Conservation (phyloP, 768 basidiomycete genomes). For the Tylopilus vinaceipallidus region DNA sequence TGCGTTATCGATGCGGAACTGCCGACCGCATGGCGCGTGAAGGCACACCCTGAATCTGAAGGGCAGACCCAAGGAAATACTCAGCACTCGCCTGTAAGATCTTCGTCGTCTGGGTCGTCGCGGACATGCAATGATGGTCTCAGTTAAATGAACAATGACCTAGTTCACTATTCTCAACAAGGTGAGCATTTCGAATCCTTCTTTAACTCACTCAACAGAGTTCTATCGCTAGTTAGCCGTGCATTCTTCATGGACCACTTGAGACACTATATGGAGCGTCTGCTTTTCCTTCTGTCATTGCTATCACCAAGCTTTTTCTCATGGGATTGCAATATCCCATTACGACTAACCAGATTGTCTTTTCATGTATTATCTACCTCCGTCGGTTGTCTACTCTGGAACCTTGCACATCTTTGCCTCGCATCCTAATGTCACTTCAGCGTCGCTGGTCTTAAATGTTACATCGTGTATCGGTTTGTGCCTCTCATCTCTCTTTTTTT, state of each 20-base stretch:
- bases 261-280: conserved; percentile 1
- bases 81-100: conserved; percentile 5
- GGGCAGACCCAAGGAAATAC: background rate
- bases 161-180: conserved; percentile 1
- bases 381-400: background rate
- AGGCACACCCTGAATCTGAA: conserved; percentile 1
- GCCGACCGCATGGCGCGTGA: conserved; percentile 9
- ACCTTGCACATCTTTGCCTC: background rate
- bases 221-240: background rate
- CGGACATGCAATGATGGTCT: conserved; percentile 16
- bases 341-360: background rate
- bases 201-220: background rate
- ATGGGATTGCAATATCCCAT: background rate
- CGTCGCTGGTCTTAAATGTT: background rate
- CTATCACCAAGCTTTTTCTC: background rate
- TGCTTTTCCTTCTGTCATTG: background rate
- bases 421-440: conserved; percentile 1
- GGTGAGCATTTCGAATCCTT: background rate
- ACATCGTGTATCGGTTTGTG: no score
- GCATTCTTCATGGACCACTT: background rate
- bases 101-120: conserved; percentile 22
- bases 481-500: background rate
- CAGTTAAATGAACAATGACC: conserved; percentile 3
- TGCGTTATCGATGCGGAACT: conserved; percentile 8
- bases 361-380: background rate